phyloP scores from a whole-genome alignment of 495 filamentous ascomycete species.

The Apiosordaria backusii region DNA sequence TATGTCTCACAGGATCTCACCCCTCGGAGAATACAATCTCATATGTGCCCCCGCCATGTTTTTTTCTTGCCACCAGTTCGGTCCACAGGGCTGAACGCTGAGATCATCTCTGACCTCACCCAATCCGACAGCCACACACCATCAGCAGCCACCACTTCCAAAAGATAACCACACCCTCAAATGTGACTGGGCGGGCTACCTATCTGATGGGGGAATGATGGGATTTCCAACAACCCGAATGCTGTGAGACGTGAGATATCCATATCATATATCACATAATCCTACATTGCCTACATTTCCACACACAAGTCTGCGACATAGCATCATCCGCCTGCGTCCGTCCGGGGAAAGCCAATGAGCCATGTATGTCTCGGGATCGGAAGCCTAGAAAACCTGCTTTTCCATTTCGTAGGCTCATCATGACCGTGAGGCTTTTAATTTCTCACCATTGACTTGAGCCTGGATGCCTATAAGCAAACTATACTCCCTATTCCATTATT shows the following conservation, averaged over 20 bases:
- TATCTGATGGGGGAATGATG: background rate
- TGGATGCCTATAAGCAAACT: too few species aligned
- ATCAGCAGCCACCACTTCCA: too few species aligned
- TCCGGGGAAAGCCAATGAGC: too few species aligned
- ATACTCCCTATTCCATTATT: too few species aligned
- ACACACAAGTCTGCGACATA: too few species aligned
- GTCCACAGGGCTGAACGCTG: background rate
- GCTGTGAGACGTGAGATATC: conserved; percentile 5
- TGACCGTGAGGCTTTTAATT: too few species aligned
- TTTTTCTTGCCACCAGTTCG: background rate
- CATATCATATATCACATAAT: background rate
- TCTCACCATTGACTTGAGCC: too few species aligned
- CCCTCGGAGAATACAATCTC: background rate
- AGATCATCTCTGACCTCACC: background rate
- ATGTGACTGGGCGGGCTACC: background rate
- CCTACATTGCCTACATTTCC: background rate
- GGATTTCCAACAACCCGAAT: background rate
- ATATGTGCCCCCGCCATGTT: background rate
- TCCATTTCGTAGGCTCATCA: too few species aligned
- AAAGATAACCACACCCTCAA: too few species aligned
- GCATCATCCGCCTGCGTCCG: background rate
- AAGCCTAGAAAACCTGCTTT: too few species aligned
- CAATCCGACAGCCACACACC: background rate
- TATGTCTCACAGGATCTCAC: background rate
- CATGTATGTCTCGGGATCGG: too few species aligned